Conservation (phyloP, 306 rosid species). For the Spatholobus suberectus region DNA sequence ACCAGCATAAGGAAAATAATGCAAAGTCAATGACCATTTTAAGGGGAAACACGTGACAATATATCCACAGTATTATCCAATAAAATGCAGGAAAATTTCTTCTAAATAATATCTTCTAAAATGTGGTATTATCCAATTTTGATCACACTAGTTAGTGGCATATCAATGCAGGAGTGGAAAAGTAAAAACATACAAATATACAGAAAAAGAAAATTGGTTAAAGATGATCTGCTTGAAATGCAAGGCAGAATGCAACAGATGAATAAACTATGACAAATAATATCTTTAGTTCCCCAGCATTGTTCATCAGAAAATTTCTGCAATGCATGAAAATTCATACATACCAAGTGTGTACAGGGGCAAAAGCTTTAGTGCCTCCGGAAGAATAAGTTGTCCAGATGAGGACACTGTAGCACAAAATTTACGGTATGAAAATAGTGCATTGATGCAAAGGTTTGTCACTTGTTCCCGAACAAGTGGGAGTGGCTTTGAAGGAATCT, state of each 20-base stretch:
- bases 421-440: slow-evolving; percentile 89
- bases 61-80: not conserved
- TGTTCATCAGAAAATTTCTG: slow-evolving; percentile 20
- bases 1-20: slow-evolving; percentile 8
- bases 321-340: slow-evolving; percentile 35
- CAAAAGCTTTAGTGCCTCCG: slow-evolving; percentile 98
- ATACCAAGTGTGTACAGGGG: slow-evolving; percentile 94
- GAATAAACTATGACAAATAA: slow-evolving; percentile 32
- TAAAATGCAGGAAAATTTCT: slow-evolving; percentile 29
- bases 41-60: not conserved
- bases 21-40: not conserved
- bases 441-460: slow-evolving; percentile 84
- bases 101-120: not conserved
- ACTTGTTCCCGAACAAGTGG: slow-evolving; percentile 85
- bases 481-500: slow-evolving; percentile 81
- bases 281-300: slow-evolving; percentile 8
- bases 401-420: slow-evolving; percentile 96
- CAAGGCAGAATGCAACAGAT: slow-evolving; percentile 12
- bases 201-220: not conserved
- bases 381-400: slow-evolving; percentile 98
- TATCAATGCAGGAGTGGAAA: not conserved
- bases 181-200: not conserved
- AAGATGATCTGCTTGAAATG: not conserved
- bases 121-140: not conserved
- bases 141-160: slow-evolving; percentile 10